phyloP scores from a whole-genome alignment of 192 early-diverging fungal species.

The Coemansia sp. region DNA sequence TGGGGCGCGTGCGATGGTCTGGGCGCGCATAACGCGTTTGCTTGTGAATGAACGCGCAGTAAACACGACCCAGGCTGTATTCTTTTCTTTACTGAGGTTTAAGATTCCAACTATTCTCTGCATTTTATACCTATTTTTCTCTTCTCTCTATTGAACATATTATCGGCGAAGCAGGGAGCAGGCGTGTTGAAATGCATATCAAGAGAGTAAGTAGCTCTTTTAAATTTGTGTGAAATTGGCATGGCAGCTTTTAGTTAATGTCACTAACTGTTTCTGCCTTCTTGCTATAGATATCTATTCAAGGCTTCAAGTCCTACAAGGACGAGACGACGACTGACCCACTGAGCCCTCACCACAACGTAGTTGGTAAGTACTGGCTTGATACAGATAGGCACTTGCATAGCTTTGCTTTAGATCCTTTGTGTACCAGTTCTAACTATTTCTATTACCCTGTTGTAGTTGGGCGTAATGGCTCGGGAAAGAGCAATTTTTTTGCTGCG shows the following conservation, averaged over 20 bases:
- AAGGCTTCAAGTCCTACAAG: slow-evolving; percentile 99
- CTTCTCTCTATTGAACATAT: slow-evolving; percentile 16
- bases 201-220: slow-evolving; percentile 35
- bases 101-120: background rate
- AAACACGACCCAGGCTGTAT: background rate
- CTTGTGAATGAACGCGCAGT: slow-evolving; percentile 7
- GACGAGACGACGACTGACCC: slow-evolving; percentile 94
- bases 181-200: slow-evolving; percentile 36
- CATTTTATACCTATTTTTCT: background rate
- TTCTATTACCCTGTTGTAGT: slow-evolving; percentile 58
- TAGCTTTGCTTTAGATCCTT: background rate
- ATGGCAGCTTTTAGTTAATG: background rate
- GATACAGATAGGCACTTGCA: background rate
- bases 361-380: slow-evolving; percentile 70
- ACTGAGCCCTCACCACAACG: slow-evolving; percentile 93
- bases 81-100: background rate
- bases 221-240: background rate
- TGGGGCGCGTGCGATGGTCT: slow-evolving; percentile 1
- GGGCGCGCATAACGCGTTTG: slow-evolving; percentile 5
- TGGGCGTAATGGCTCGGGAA: slow-evolving; percentile 96
- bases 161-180: background rate
- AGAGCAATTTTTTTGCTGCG: slow-evolving; percentile 95
- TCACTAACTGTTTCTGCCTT: background rate
- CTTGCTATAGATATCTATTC: slow-evolving; percentile 76
- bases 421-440: background rate